Base-by-base conservation (phyloP, 2,329 filamentous ascomycete genomes). In the Nemania abortiva region DNA sequence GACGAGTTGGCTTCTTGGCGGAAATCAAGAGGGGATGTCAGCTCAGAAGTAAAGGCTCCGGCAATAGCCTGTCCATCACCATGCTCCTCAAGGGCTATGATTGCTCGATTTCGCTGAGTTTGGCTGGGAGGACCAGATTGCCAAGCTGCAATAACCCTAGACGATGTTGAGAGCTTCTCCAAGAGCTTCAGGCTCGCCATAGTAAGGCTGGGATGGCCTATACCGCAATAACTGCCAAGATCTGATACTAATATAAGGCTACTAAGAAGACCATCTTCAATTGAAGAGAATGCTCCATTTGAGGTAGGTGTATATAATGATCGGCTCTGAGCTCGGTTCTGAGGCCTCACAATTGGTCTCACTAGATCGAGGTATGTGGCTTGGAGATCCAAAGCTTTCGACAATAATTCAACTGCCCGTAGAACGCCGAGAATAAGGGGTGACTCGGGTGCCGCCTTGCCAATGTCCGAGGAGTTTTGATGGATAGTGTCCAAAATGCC, bases 341-440 rank as follows among this genome's bases (percentile, higher is more conserved):
- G 88, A 39, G 86, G 84, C 77, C 92, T 93, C 73, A 97, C 85
- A 11, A 93, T 81, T 2, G 95, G 94, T 62, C 92, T 89, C 18
- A 98, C 92, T 61, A 99, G 89, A 77, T 98, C 91, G 50, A 97
- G 87, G 78, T 97, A 99, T 0, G 95, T 98, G 18, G 94, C 88
- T 77, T 99, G 96, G 20, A 97, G 87, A 70, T 95, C 92, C 78
- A 98, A 86, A 3, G 97, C 89, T 72, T 92, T 87, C 68, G 92
- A 90, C 80, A 98, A 90, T 56, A 97, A 90, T 76, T 97, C 90
- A 39, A 99, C 88, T n/a, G 90, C 91, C 61, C 91, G 89, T 68
- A 95, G 84, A 52, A 98, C 87, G 61, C 93, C 91, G 52, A 94
- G 84, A 31, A 98, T 90, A 42, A 97, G 82, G 1, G 95, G 93